A percentile compares a stretch with the other conserved stretches of the same genome.
These are phyloP conservation scores for Colletotrichum sp. DNA, from an alignment of 2,329 filamentous ascomycete species.

Conservation along the genomic window DNA sequence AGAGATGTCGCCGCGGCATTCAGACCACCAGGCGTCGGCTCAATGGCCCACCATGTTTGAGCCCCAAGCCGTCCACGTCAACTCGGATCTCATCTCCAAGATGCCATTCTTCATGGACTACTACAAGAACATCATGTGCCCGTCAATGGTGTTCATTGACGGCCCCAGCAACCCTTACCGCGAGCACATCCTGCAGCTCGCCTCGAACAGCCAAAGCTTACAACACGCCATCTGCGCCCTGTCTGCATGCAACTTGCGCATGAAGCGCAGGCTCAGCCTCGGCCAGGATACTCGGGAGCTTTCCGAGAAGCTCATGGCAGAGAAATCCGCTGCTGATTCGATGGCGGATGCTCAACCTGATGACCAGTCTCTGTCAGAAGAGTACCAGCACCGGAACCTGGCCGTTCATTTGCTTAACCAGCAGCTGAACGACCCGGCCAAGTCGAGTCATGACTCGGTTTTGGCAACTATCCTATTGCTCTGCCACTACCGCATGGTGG, in stretches of 20 bases:
- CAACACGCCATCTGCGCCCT: slow-evolving; percentile 92
- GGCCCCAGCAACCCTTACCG: slow-evolving; percentile 85
- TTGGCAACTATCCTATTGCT: slow-evolving; percentile 86
- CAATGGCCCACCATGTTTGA: slow-evolving; percentile 54
- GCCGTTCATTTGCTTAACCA: slow-evolving; percentile 84
- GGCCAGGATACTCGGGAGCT: slow-evolving; percentile 60
- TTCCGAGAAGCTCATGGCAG: slow-evolving; percentile 50
- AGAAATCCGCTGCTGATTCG: slow-evolving; percentile 48
- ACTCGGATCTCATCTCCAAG: slow-evolving; percentile 71
- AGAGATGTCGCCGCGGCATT: slow-evolving; percentile 46
- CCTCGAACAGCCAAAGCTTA: slow-evolving; percentile 78
- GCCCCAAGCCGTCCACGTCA: slow-evolving; percentile 53
- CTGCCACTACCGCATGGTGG: slow-evolving; percentile 91
- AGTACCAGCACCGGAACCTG: slow-evolving; percentile 79
- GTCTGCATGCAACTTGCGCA: slow-evolving; percentile 86
- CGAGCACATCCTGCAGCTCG: slow-evolving; percentile 79
- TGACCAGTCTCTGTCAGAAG: slow-evolving; percentile 75
- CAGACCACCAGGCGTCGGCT: slow-evolving; percentile 46
- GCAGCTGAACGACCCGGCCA: slow-evolving; percentile 77
- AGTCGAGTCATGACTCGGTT: slow-evolving; percentile 83
- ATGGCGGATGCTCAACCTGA: slow-evolving; percentile 53
- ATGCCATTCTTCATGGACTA: slow-evolving; percentile 92
- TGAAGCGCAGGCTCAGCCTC: slow-evolving; percentile 73
- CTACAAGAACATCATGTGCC: slow-evolving; percentile 90
- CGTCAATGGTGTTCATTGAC: slow-evolving; percentile 90